Base-by-base conservation (phyloP, 176 grass and related monocot genomes). In the Triticum turgidum region DNA sequence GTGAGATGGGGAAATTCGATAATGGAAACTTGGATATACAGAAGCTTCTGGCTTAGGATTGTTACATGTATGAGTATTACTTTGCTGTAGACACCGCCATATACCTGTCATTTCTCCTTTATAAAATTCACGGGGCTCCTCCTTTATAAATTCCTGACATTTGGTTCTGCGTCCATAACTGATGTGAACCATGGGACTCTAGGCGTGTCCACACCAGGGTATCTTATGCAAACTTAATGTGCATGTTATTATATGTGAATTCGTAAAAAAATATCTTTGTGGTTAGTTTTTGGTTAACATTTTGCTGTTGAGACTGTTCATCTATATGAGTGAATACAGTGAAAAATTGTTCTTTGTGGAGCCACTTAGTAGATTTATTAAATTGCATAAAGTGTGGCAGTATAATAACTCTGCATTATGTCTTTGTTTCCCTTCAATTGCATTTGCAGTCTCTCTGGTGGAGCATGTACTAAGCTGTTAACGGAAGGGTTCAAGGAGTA, bases 381-480 rank as follows among this genome's bases (percentile, higher is more conserved):
- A 61, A 67, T 49, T 82, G 15, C 15, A 61, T 12, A 62, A 72
- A 47, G 73, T 41, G 21, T 78, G 69, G 8, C 35, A 49, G 54
- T 51, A 37, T 47, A 71, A 65, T 32, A 78, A 7, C 0, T 3
- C 42, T 82, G 9, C 70, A 51, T 7, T 32, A 1, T 63, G 38
- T 3, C 20, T 52, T 86, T 78, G 25, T 79, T 52, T 63, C 6
- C 12, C 14, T 83, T 62, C 11, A 5, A 6, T 69, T 86, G 21
- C 13, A 71, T 82, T 65, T 87, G 73, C 89, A 90, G 88, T 14
- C 14, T 14, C 14, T 85, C 62, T 14, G 10, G 62, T 66, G 4
- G 9, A 33, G 8, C 25, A 10, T 61, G 2, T 47, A 17, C 73
- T 82, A 24, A 29, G 34, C 10, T 72, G 41, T 41, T 34, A 63